Base-by-base conservation (phyloP, 2,329 filamentous ascomycete genomes). In the Aspergillus udagawae region DNA sequence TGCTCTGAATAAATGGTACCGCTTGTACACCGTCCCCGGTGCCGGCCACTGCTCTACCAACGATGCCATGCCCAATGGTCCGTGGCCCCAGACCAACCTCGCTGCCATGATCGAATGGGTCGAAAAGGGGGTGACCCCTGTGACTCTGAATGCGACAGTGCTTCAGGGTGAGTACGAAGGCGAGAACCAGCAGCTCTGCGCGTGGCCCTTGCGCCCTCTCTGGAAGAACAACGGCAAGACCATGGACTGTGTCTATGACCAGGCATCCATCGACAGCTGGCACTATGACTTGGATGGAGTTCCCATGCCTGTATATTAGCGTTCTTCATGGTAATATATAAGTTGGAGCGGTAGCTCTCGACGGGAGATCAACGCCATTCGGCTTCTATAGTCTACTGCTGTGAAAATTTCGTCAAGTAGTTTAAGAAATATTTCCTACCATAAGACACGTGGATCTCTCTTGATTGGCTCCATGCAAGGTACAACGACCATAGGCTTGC, bases 21-120 rank as follows among this genome's bases (percentile, higher is more conserved):
- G 76, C 27, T 69, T 83, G 20, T 83, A 76, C 69, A 74, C 83
- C 0, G 69, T 84, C 41, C 81, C 81, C 0, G 80, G 80, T 14
- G 81, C 76, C 0, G 79, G 70, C 0, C 81, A 82, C 67, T 84
- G 81, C 60, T 65, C 69, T 0, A 62, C 67, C 23, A 82, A 80
- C 65, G 53, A 66, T 17, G 32, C 32, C 1, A 73, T 77, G 67
- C 77, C 76, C 14, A 60, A 60, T 8, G 74, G 70, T 0, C 72
- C 74, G 0, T 79, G 73, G 62, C 77, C 76, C 2, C 70, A 77
- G 62, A 78, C 74, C 3, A 80, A 76, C 51, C 64, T 80, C 48
- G 72, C 73, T 57, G 69, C 68, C 1, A 64, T 81, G 51, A 77
- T 83, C 48, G 69, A 78, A 44, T 83, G 80, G 80, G 80, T 80